Percentiles rank a stretch among this genome's conserved stretches.
These are phyloP conservation scores for Psilocybe cyanescens DNA, from an alignment of 768 basidiomycete genomes.

Conservation along the genomic window DNA sequence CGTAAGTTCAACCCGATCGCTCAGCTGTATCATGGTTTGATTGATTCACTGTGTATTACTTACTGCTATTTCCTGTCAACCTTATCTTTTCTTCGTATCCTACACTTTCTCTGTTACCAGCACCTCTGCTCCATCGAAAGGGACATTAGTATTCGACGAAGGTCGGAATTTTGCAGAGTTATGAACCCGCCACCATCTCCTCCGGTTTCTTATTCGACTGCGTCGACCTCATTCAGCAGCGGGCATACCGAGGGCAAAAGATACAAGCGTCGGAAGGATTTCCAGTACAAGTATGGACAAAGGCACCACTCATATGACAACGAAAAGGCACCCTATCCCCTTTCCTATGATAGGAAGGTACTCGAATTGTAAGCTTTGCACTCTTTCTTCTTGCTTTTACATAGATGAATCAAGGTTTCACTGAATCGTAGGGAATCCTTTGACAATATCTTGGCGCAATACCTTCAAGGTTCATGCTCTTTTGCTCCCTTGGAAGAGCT, in stretches of 20 bases:
- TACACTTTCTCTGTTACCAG: not conserved
- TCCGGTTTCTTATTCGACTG: constrained; percentile 17
- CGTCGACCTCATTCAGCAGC: constrained; percentile 24
- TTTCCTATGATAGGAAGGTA: constrained; percentile 69
- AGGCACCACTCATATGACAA: constrained; percentile 69
- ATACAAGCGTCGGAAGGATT: constrained; percentile 51
- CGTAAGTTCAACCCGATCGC: not conserved
- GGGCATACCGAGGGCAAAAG: constrained; percentile 37
- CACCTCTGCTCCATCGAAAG: not conserved
- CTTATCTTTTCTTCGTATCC: not conserved
- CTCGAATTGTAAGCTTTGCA: constrained; percentile 63
- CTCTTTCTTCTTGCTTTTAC: not conserved
- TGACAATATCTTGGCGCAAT: constrained; percentile 52
- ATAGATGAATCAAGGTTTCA: not conserved
- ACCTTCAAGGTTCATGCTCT: constrained; percentile 58
- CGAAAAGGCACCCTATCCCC: constrained; percentile 81
- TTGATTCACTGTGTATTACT: not conserved
- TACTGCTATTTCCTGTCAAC: not conserved
- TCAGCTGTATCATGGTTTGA: constrained; percentile 9
- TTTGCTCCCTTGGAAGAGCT: constrained; percentile 58
- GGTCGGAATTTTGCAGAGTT: not conserved
- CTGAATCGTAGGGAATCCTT: constrained; percentile 51
- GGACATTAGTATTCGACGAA: too few relatives aligned
- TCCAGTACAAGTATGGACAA: constrained; percentile 67
- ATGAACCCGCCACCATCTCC: constrained; percentile 28